A percentile compares a stretch with the other conserved stretches of the same genome.
phyloP scores from a whole-genome alignment of 176 grass and related monocot species.

The Lolium multiflorum region DNA sequence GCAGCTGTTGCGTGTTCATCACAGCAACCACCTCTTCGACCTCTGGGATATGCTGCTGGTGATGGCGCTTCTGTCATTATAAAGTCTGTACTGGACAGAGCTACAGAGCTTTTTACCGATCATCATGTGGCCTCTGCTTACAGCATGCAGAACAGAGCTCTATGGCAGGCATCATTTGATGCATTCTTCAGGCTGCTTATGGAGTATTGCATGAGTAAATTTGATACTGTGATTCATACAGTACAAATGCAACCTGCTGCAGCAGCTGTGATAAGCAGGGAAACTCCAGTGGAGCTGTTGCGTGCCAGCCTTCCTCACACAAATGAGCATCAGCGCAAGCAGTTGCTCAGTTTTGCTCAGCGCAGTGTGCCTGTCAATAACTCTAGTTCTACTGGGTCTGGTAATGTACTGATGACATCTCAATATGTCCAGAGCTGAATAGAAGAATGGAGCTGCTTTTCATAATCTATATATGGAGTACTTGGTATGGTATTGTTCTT shows the following conservation, averaged over 20 bases:
- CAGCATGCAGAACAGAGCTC: slow-evolving; percentile 46
- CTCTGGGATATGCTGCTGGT: slow-evolving; percentile 61
- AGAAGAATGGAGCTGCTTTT: slow-evolving; percentile 23
- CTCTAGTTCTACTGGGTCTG: slow-evolving; percentile 41
- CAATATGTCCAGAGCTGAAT: slow-evolving; percentile 49
- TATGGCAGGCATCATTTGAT: slow-evolving; percentile 90
- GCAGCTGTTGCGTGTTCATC: slow-evolving; percentile 79
- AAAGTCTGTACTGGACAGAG: slow-evolving; percentile 74
- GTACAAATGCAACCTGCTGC: slow-evolving; percentile 42
- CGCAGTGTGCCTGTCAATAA: slow-evolving; percentile 48
- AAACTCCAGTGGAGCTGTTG: slow-evolving; percentile 80
- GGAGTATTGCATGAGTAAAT: slow-evolving; percentile 76
- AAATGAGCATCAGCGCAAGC: slow-evolving; percentile 71
- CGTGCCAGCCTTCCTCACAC: slow-evolving; percentile 92
- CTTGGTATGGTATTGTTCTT: slow-evolving; percentile 20
- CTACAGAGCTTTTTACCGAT: slow-evolving; percentile 66
- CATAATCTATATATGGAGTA: neutral
- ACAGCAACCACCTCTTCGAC: slow-evolving; percentile 77
- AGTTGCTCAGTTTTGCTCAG: slow-evolving; percentile 77
- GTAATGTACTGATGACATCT: slow-evolving; percentile 41
- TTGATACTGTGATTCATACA: slow-evolving; percentile 63
- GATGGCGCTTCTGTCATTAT: slow-evolving; percentile 77
- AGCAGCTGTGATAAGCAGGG: slow-evolving; percentile 58
- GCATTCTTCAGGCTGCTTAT: slow-evolving; percentile 70
- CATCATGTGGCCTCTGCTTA: slow-evolving; percentile 47